Conservation (phyloP, 2,329 filamentous ascomycete species). For the Aspergillus glaucus region DNA sequence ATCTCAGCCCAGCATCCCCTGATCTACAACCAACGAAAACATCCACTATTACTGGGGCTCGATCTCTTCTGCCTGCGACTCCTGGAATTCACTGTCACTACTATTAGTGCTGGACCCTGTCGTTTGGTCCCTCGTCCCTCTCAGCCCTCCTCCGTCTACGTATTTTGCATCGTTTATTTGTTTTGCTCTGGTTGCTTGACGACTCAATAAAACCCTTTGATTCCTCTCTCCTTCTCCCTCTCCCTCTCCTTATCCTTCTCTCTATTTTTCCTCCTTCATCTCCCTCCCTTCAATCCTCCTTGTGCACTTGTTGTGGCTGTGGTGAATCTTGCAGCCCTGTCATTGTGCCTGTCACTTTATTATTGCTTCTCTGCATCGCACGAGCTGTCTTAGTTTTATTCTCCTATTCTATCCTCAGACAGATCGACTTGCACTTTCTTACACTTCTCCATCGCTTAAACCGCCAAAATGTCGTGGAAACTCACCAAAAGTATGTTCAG, state of each 20-base stretch:
- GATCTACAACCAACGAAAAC: too few species aligned
- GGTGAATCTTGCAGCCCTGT: conserved; percentile 17
- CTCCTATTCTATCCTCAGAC: conserved; percentile 4
- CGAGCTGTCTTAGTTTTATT: conserved; percentile 3
- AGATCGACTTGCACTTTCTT: conserved; percentile 3
- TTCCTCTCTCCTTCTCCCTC: background rate
- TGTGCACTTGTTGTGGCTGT: conserved; percentile 16
- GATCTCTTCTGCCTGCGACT: conserved; percentile 11
- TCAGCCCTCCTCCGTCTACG: background rate
- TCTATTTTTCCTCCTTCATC: conserved; percentile 3
- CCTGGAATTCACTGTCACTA: background rate
- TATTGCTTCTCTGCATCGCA: conserved; percentile 3
- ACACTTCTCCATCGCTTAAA: conserved; percentile 1
- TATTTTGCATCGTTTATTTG: too few species aligned
- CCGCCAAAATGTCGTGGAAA: conserved; percentile 63
- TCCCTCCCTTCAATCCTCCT: background rate
- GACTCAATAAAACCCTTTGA: too few species aligned
- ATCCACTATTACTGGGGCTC: too few species aligned
- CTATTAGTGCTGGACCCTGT: background rate
- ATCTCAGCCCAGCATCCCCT: too few species aligned
- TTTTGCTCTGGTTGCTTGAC: too few species aligned
- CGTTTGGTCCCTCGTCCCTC: background rate
- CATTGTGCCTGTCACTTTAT: conserved; percentile 5
- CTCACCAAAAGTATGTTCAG: conserved; percentile 64
- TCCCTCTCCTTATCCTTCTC: background rate